Conservation (phyloP, 1,284 basidiomycete genomes). For the Cutaneotrichosporon curvatum region DNA sequence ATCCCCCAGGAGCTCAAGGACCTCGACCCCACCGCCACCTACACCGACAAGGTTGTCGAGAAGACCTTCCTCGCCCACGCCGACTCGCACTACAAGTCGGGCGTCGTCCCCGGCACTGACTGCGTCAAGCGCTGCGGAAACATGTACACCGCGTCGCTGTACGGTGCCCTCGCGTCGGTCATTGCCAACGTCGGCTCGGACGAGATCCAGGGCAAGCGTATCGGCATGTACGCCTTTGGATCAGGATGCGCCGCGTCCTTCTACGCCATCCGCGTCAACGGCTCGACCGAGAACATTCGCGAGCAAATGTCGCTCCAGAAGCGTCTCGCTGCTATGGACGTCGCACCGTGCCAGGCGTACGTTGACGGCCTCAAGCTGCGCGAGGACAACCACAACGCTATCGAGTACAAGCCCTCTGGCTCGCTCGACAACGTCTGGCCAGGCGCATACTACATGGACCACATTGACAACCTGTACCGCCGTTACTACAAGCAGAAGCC, state of each 20-base stretch:
- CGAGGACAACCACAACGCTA: conserved; percentile 93
- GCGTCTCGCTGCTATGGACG: conserved; percentile 76
- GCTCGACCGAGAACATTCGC: conserved; percentile 71
- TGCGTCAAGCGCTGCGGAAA: conserved; percentile 86
- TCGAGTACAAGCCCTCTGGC: conserved; percentile 76
- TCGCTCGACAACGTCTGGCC: conserved; percentile 88
- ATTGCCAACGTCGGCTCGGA: conserved; percentile 61
- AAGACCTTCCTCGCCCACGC: conserved; percentile 78
- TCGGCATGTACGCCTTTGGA: conserved; percentile 91
- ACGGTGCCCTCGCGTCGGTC: conserved; percentile 82
- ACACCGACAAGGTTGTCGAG: conserved; percentile 90
- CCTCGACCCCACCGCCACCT: conserved; percentile 62
- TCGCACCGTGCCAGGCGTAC: conserved; percentile 82
- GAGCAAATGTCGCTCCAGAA: conserved; percentile 71
- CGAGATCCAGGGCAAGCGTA: conserved; percentile 60
- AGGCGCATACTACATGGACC: conserved; percentile 86
- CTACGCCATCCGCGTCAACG: conserved; percentile 78
- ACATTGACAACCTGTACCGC: conserved; percentile 86
- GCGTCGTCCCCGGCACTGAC: conserved; percentile 69
- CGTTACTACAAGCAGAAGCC: conserved; percentile 62
- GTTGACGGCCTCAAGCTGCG: conserved; percentile 72
- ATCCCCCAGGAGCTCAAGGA: conserved; percentile 64
- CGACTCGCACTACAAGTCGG: conserved; percentile 62
- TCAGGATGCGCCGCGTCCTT: conserved; percentile 86
- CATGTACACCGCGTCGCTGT: conserved; percentile 98